These are phyloP conservation scores for Phytophthora ohioensis DNA, from an alignment of 352 stramenopile genomes.

Conservation along the genomic window DNA sequence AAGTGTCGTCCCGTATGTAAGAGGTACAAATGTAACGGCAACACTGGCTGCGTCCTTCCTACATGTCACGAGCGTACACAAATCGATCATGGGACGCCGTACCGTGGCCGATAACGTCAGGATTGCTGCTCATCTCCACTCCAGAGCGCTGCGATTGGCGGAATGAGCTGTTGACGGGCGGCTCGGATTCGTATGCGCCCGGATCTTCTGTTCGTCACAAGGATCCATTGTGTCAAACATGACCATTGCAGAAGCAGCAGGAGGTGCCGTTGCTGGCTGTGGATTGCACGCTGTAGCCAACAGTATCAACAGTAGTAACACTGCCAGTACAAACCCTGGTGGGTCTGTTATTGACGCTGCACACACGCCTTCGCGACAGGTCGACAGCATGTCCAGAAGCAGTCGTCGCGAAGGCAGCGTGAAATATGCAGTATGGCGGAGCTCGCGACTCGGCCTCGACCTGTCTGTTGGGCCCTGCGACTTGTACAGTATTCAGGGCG, in stretches of 20 bases:
- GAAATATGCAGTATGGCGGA: background rate
- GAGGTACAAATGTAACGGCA: no score
- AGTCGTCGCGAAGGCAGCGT: conserved; percentile 6
- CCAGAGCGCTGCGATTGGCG: background rate
- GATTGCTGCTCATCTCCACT: background rate
- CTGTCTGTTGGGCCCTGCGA: background rate
- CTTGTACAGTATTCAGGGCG: no score
- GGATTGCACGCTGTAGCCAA: conserved; percentile 69
- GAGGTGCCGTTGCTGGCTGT: conserved; percentile 51
- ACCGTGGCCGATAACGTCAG: conserved; percentile 7
- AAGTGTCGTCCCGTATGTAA: no score
- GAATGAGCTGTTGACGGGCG: background rate
- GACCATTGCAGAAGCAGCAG: conserved; percentile 45
- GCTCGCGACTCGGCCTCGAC: background rate
- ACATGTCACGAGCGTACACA: no score
- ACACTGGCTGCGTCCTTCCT: no score
- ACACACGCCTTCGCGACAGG: conserved; percentile 27
- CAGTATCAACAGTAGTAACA: conserved; percentile 71
- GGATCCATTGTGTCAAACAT: conserved; percentile 61
- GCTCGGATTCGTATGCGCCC: conserved; percentile 1
- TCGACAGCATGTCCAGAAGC: background rate
- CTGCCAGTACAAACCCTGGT: conserved; percentile 77
- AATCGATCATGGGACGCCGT: background rate
- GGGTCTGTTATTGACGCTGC: conserved; percentile 74
- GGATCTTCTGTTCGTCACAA: conserved; percentile 16